phyloP scores from a whole-genome alignment of 495 filamentous ascomycete genomes.

The Annulohypoxylon maeteangense region DNA sequence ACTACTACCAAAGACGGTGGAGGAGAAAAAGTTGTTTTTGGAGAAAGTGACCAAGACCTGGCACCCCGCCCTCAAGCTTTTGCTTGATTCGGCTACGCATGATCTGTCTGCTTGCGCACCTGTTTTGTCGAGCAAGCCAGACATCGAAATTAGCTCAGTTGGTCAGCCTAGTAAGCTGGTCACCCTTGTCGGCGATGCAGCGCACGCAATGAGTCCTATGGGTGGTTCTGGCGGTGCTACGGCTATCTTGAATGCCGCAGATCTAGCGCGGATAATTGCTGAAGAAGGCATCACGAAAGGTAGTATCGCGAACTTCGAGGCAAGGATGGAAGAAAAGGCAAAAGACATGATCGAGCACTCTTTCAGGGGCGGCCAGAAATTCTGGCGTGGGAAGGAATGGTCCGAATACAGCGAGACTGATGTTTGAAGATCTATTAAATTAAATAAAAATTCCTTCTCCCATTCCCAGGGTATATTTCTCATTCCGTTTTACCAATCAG shows the following conservation, averaged over 20 bases:
- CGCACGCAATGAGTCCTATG: constrained; percentile 44
- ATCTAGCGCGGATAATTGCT: constrained; percentile 40
- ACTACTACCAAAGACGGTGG: constrained; percentile 39
- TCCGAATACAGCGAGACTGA: constrained; percentile 37
- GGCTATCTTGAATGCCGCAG: constrained; percentile 45
- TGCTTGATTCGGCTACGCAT: constrained; percentile 52
- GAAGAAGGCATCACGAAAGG: constrained; percentile 33
- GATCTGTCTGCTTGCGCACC: constrained; percentile 49
- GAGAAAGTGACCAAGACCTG: constrained; percentile 37
- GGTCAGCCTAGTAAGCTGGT: constrained; percentile 33
- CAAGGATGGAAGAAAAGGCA: constrained; percentile 43
- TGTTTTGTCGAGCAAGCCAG: constrained; percentile 53
- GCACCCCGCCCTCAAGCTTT: constrained; percentile 47
- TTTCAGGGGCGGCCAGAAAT: constrained; percentile 44
- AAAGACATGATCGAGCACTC: constrained; percentile 45
- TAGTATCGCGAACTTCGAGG: constrained; percentile 38
- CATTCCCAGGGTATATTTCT: background rate
- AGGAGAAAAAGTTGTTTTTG: constrained; percentile 37
- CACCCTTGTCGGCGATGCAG: constrained; percentile 46
- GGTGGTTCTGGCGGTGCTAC: constrained; percentile 46
- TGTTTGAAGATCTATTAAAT: constrained; percentile 12
- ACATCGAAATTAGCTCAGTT: constrained; percentile 42
- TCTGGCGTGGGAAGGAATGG: constrained; percentile 46
- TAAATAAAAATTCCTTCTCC: background rate
- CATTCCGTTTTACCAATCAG: background rate